These are phyloP conservation scores for Pterocarpus macrocarpus DNA, from an alignment of 306 rosid species.

Conservation along the genomic window DNA sequence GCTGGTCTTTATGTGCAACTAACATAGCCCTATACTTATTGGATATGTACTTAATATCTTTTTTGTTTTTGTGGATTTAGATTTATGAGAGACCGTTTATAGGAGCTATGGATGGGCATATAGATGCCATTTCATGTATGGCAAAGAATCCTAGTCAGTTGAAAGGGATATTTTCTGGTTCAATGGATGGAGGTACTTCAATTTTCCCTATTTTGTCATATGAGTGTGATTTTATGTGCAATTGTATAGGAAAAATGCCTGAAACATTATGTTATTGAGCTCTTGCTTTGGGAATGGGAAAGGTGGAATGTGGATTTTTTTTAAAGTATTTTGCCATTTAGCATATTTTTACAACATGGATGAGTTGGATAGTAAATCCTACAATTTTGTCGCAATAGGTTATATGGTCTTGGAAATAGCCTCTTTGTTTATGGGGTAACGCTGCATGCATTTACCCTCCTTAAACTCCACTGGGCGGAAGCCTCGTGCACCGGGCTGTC, in stretches of 20 bases:
- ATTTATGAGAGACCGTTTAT: slow-evolving; percentile 93
- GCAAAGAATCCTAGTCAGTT: slow-evolving; percentile 83
- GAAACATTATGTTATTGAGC: background rate
- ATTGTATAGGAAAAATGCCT: too few relatives aligned
- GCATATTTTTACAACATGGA: background rate
- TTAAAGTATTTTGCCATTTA: background rate
- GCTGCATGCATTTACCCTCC: too few relatives aligned
- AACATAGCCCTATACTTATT: background rate
- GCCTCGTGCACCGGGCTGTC: too few relatives aligned
- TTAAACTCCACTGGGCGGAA: too few relatives aligned
- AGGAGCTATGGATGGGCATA: slow-evolving; percentile 97
- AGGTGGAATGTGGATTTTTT: slow-evolving; percentile 16
- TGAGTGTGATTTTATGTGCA: background rate
- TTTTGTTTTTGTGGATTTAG: slow-evolving; percentile 48
- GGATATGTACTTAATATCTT: background rate
- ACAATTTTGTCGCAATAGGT: background rate
- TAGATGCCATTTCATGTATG: slow-evolving; percentile 88
- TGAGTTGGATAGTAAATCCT: background rate
- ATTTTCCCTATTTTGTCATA: background rate
- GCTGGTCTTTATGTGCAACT: background rate
- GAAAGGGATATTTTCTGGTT: slow-evolving; percentile 85
- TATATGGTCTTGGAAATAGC: too few relatives aligned
- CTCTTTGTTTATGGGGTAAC: too few relatives aligned
- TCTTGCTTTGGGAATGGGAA: slow-evolving; percentile 26
- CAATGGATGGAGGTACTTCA: slow-evolving; percentile 94